Base-by-base conservation (phyloP, 495 filamentous ascomycete genomes). In the Talaromyces adpressus region DNA sequence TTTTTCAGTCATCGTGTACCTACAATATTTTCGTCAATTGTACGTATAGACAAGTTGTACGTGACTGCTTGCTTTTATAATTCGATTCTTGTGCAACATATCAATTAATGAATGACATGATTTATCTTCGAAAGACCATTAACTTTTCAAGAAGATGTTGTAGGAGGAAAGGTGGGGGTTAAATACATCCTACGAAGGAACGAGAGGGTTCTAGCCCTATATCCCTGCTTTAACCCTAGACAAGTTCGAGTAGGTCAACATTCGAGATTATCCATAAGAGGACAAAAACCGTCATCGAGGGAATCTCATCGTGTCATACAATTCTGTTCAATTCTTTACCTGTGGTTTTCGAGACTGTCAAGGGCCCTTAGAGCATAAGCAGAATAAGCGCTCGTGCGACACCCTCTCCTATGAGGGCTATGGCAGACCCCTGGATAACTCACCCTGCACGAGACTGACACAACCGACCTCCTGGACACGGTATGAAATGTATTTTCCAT, bases 101-200 rank as follows among this genome's bases (percentile, higher is more conserved):
- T 56, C 52, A 56, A 29, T 30, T 56, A 56, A 56, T 56, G 52
- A 56, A 56, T 56, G 52, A 56, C 23, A 56, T 29, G 52, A 56
- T 2, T 29, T 56, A 49, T 49, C 6, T 20, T 20, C 45, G 6
- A 20, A 20, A 20, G 45, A 18, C 7, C 41, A 18, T 5, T 7
- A 47, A 47, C 27, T 47, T 18, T 9, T 49, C n/a, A 6, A 20
- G 6, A 18, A 20, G 18, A 20, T 16, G 3, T 14, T 16, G 0
- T 16, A 12, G 2, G 14, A 16, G 36, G 36, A 16, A 6, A 16
- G 4, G 14, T 41, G 36, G 45, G 9, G 18, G 4, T 49, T 20
- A 20, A 49, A 20, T 49, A 20, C 45, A 8, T 49, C 36, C 36
- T 4, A 20, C 3, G 16, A 8, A 20, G 45, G n/a, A 49, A 49